A percentile compares a stretch with the other conserved stretches of the same genome.
These are phyloP conservation scores for Beta lomatogona DNA, from an alignment of 179 eudicot species.

Conservation along the genomic window DNA sequence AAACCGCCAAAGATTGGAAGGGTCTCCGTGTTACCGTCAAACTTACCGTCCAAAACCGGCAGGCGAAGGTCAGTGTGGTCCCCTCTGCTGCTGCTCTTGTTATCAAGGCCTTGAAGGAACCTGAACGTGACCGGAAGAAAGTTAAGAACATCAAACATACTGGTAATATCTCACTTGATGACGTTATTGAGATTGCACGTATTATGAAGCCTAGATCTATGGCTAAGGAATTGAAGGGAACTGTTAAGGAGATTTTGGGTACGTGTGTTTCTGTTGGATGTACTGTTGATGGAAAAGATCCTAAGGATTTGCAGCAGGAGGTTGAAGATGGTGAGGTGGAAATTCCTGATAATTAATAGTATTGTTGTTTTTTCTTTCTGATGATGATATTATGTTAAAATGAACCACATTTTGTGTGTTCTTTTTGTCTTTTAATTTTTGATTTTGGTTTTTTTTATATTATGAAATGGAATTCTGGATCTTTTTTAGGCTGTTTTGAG, in stretches of 20 bases:
- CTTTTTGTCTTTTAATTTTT: not conserved
- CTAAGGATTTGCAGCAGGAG: slow-evolving; percentile 83
- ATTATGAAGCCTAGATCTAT: slow-evolving; percentile 68
- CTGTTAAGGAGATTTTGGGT: slow-evolving; percentile 82
- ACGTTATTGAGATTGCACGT: slow-evolving; percentile 74
- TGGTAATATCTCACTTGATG: slow-evolving; percentile 74
- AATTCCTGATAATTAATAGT: slow-evolving; percentile 49
- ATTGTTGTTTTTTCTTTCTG: not conserved
- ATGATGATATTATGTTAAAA: not conserved
- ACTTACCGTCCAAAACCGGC: slow-evolving; percentile 87
- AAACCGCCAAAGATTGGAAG: slow-evolving; percentile 92
- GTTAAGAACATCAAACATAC: slow-evolving; percentile 75
- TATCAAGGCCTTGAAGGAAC: slow-evolving; percentile 85
- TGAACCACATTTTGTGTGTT: slow-evolving; percentile 7
- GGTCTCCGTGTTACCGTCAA: slow-evolving; percentile 89
- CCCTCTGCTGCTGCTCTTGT: slow-evolving; percentile 87
- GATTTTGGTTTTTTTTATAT: not conserved
- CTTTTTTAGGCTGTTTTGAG: not conserved
- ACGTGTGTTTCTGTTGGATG: slow-evolving; percentile 86
- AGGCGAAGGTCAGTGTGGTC: slow-evolving; percentile 82
- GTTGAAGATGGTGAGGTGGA: slow-evolving; percentile 72
- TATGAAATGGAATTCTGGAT: too few relatives aligned
- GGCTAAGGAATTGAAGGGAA: slow-evolving; percentile 69
- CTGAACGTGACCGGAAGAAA: slow-evolving; percentile 87
- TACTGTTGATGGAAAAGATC: slow-evolving; percentile 80